Evolutionary conservation across 1,139 yeast species (phyloP).

Genomic region (Candida smagusa): DNA sequence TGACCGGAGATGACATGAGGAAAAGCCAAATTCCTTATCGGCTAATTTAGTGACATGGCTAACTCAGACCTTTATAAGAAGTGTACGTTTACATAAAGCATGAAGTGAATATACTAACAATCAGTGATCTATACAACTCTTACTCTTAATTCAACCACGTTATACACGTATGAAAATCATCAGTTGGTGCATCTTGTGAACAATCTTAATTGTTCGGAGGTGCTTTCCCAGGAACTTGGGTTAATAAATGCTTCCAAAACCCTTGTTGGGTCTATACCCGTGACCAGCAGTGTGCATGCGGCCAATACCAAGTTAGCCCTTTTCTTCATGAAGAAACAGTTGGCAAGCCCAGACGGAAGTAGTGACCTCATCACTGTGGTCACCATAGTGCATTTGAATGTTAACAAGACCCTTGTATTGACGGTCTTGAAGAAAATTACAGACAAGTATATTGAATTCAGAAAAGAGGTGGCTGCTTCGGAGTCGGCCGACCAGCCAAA

Average conservation of each 20-base stretch:
- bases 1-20: not conserved
- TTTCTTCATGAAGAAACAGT: conserved; percentile 48
- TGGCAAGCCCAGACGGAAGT: conserved; percentile 41
- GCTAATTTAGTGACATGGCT: conserved; percentile 6
- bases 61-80: conserved; percentile 24
- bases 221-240: conserved; percentile 55
- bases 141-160: conserved; percentile 53
- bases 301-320: conserved; percentile 36
- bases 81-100: conserved; percentile 22
- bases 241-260: conserved; percentile 48
- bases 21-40: not conserved
- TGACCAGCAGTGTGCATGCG: conserved; percentile 24
- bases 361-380: conserved; percentile 51
- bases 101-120: conserved; percentile 8
- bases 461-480: conserved; percentile 21
- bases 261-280: conserved; percentile 42
- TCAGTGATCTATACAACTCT: conserved; percentile 44
- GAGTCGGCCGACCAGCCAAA: conserved; percentile 8
- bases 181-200: conserved; percentile 35
- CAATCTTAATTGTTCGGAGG: conserved; percentile 50
- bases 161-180: conserved; percentile 53
- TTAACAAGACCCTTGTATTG: conserved; percentile 44
- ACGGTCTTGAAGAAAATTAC: conserved; percentile 48
- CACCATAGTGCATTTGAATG: conserved; percentile 41
- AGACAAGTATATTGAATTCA: conserved; percentile 46